These are phyloP conservation scores for Dendrobium nobile DNA, from an alignment of 106 monocot species.

Conservation along the genomic window DNA sequence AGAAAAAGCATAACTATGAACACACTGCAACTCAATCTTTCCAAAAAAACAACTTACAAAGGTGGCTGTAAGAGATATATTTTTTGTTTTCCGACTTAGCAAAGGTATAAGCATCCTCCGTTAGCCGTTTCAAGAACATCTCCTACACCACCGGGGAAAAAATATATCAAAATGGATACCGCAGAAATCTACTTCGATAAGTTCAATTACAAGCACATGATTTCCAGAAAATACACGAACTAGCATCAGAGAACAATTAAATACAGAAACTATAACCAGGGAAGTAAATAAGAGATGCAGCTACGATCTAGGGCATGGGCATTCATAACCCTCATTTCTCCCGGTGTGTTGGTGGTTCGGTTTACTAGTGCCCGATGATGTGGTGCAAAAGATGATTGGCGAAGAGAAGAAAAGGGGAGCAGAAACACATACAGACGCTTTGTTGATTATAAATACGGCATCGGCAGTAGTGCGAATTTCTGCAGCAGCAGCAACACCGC, in stretches of 20 bases:
- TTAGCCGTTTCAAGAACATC: conserved; percentile 42
- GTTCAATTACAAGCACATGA: neutral
- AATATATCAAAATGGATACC: neutral
- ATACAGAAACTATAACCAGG: neutral
- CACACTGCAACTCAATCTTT: neutral
- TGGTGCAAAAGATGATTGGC: neutral
- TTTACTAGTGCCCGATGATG: neutral
- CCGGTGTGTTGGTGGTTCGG: neutral
- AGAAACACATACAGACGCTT: conserved; percentile 30
- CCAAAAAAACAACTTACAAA: conserved; percentile 34
- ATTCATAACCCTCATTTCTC: neutral
- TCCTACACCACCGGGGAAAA: conserved; percentile 29
- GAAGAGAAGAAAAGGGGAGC: neutral
- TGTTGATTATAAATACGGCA: conserved; percentile 58
- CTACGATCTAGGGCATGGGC: neutral
- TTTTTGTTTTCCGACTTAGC: conserved; percentile 24
- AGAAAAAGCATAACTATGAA: neutral
- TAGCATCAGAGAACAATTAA: neutral
- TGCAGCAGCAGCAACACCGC: neutral
- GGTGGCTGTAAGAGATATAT: conserved; percentile 33
- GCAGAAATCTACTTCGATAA: neutral
- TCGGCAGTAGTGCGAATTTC: conserved; percentile 30
- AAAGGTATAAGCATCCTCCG: conserved; percentile 25
- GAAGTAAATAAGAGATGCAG: neutral
- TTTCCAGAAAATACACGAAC: neutral